phyloP scores from a whole-genome alignment of 441 rosid genomes.

The Theobroma grandiflorum region DNA sequence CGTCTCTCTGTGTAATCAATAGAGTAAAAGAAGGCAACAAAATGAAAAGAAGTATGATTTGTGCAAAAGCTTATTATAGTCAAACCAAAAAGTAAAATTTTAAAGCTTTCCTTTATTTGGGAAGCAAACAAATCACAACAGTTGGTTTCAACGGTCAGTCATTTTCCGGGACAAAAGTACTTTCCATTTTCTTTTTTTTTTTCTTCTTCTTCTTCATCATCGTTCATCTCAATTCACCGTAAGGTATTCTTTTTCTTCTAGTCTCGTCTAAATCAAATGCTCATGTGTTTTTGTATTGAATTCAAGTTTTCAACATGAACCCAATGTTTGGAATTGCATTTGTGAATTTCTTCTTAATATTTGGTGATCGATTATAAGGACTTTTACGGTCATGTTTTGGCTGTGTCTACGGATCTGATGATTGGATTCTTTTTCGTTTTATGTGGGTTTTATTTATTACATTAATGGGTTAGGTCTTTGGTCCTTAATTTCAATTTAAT shows the following conservation, averaged over 20 bases:
- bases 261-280: not conserved
- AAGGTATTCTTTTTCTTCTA: slow-evolving; percentile 23
- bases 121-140: slow-evolving; percentile 31
- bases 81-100: not conserved
- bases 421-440: slow-evolving; percentile 13
- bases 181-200: not conserved
- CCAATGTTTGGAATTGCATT: slow-evolving; percentile 9
- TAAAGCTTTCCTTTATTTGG: slow-evolving; percentile 26
- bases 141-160: slow-evolving; percentile 43
- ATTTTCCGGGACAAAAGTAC: slow-evolving; percentile 20
- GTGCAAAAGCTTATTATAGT: slow-evolving; percentile 18
- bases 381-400: not conserved
- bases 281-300: not conserved
- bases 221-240: slow-evolving; percentile 16
- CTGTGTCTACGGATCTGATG: not conserved
- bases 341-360: not conserved
- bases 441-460: slow-evolving; percentile 19
- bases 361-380: not conserved
- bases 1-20: too few relatives aligned
- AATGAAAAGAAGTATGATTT: not conserved
- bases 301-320: not conserved
- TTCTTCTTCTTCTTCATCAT: not conserved
- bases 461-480: slow-evolving; percentile 23
- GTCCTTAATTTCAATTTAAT: slow-evolving; percentile 13
- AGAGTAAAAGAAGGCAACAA: not conserved